Conservation (phyloP, 2,329 filamentous ascomycete genomes). For the Clonostachys rhizophaga region DNA sequence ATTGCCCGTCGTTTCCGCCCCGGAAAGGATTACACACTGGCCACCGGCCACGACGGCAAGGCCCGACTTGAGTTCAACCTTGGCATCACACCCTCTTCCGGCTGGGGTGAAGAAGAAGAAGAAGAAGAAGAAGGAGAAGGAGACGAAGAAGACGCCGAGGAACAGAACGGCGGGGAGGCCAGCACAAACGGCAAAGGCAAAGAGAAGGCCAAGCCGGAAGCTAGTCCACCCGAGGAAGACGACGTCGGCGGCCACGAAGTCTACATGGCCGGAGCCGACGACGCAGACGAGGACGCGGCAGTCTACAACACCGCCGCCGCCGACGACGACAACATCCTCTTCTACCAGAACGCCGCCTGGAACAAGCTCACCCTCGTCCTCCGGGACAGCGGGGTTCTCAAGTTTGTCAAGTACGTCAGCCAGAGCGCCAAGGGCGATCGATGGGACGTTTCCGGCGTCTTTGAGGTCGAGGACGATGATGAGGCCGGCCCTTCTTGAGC, state of each 20-base stretch:
- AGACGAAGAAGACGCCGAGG: conserved; percentile 21
- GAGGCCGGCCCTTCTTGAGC: conserved; percentile 9
- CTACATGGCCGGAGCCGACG: conserved; percentile 89
- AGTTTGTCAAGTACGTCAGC: conserved; percentile 97
- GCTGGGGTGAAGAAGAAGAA: conserved; percentile 72
- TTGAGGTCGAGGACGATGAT: conserved; percentile 57
- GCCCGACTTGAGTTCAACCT: conserved; percentile 84
- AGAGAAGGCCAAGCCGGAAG: conserved; percentile 21
- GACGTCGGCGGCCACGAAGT: conserved; percentile 78
- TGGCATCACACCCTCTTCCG: conserved; percentile 76
- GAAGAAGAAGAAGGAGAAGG: conserved; percentile 34
- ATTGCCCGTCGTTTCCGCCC: conserved; percentile 83
- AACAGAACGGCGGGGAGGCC: conserved; percentile 10
- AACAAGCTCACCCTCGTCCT: conserved; percentile 90
- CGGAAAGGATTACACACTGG: conserved; percentile 87
- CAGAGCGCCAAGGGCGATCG: conserved; percentile 77
- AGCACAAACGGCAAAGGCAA: conserved; percentile 19
- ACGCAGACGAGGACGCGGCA: conserved; percentile 69
- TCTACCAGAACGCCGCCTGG: conserved; percentile 67
- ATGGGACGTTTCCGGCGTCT: conserved; percentile 83
- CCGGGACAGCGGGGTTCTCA: conserved; percentile 77
- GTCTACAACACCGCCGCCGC: conserved; percentile 79
- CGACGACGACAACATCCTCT: conserved; percentile 70
- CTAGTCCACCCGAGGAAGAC: conserved; percentile 25
- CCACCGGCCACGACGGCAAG: conserved; percentile 74